Evolutionary conservation across 306 rosid species (phyloP), one percentile per base, ranked within the genome.

Genomic region (Psophocarpus tetragonolobus): DNA sequence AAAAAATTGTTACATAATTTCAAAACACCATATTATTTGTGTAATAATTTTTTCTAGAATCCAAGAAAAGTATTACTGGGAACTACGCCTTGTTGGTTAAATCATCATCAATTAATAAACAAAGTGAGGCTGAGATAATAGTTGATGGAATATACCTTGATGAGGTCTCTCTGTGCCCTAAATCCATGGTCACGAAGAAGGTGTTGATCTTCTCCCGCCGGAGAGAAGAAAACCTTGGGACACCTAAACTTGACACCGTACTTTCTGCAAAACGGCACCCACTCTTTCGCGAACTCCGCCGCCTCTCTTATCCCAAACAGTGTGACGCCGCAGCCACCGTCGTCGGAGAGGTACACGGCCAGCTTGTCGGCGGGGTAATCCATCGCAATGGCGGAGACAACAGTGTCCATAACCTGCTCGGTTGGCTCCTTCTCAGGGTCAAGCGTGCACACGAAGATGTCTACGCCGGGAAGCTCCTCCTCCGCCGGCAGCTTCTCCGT

Each of bases 251-350:
- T 84, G 4, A 87, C 50, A 4, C 78, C 82, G 76, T 80, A 80
- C 21, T 64, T 85, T 17, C 21, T 87, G 26, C 91, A 87, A 11
- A 82, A 85, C 3, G 88, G 91, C 3, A 85, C 41, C 91, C 91
- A 85, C 0, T 13, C 29, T 24, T 73, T 83, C 0, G 91, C 84
- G 66, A 87, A 87, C 5, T 57, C 17, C 63, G 41, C 50, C 5
- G 88, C 88, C 71, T 85, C 85, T 39, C 21, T 67, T 0, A 85
- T 26, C 0, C 73, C 87, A 33, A 73, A 80, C 0, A 57, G 42
- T 0, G 88, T 87, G 0, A 80, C 23, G 1, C 80, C 57, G 1
- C 78, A 65, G 0, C 68, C 87, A 0, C 88, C 91, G 3, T 87
- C 88, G 6, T 87, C 91, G 0, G 88, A 85, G 3, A 87, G 87